phyloP scores from a whole-genome alignment of 1,284 basidiomycete genomes.

The Ceratobasidium sp. region DNA sequence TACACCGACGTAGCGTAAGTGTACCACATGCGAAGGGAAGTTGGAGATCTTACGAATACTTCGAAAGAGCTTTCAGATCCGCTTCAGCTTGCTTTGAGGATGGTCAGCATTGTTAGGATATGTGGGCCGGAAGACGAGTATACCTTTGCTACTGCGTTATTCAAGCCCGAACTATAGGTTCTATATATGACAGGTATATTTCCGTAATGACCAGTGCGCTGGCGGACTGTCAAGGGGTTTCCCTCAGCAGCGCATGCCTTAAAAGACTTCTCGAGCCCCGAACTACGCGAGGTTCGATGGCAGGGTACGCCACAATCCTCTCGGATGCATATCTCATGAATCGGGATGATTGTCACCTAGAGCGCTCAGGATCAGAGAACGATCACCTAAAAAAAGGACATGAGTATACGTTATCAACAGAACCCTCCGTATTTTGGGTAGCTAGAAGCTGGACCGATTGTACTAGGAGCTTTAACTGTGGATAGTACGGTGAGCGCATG shows the following conservation, averaged over 20 bases:
- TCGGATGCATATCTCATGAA: not conserved
- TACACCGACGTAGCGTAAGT: no score
- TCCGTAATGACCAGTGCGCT: not conserved
- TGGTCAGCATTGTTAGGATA: not conserved
- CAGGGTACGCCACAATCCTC: no score
- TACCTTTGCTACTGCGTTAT: not conserved
- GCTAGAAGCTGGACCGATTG: not conserved
- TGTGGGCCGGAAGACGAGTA: no score
- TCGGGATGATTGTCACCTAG: not conserved
- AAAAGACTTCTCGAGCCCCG: no score
- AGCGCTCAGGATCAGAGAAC: not conserved
- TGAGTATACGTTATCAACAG: not conserved
- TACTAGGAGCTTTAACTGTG: not conserved
- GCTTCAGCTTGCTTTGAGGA: not conserved
- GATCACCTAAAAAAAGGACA: not conserved
- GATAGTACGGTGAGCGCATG: not conserved
- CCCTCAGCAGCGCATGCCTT: no score
- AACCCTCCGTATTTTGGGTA: not conserved
- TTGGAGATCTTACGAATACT: not conserved
- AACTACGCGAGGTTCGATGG: no score
- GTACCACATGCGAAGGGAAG: no score
- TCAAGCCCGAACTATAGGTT: not conserved
- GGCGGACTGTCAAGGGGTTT: no score
- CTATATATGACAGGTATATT: not conserved
- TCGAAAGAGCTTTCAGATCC: not conserved